Evolutionary conservation across 1,139 yeast species (phyloP), one percentile per base, ranked within the genome.

Genomic region (Meyerozyma guilliermondii): DNA sequence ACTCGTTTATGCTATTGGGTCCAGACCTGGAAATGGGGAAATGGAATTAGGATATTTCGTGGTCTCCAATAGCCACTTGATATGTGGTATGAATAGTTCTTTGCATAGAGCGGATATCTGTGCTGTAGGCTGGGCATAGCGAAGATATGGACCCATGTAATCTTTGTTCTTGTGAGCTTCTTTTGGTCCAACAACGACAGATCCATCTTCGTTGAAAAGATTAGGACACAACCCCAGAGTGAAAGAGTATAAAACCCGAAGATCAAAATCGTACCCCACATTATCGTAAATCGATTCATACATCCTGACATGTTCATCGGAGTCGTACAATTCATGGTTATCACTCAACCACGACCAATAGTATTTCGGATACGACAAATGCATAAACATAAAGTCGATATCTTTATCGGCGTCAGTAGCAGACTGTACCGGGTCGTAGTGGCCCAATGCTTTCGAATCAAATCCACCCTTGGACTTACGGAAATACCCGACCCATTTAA

Each of bases 331-430:
- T 38, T 48, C 83, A 43, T 69, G 60, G 43, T 71, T 71, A 43
- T 73, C 63, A 16, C 63, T 67, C 24, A 81, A 59, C 63, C 77
- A 70, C 45, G 67, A 62, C 13, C 84, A 82, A 48, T 68, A 74
- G 48, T 70, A 70, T 51, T 80, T 81, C n/a, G 87, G 86, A 51
- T 80, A 80, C n/a, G 83, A 77, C 47, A 80, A 63, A 58, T 81
- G 87, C 77, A 80, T 74, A 55, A 81, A 71, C 4, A 69, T 47
- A 17, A 79, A 50, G 53, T 59, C 55, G 54, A 62, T 38, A 37
- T 58, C 53, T 50, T 64, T 51, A 35, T 55, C 39, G 16, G 46
- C 27, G 6, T 40, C 43, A 30, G 48, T 40, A 41, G 45, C 31
- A 30, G 63, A 50, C 49, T 55, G 55, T 7, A 67, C 59, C 8